These are phyloP conservation scores for Thielaviopsis musarum DNA, from an alignment of 2,329 filamentous ascomycete species.

Conservation along the genomic window DNA sequence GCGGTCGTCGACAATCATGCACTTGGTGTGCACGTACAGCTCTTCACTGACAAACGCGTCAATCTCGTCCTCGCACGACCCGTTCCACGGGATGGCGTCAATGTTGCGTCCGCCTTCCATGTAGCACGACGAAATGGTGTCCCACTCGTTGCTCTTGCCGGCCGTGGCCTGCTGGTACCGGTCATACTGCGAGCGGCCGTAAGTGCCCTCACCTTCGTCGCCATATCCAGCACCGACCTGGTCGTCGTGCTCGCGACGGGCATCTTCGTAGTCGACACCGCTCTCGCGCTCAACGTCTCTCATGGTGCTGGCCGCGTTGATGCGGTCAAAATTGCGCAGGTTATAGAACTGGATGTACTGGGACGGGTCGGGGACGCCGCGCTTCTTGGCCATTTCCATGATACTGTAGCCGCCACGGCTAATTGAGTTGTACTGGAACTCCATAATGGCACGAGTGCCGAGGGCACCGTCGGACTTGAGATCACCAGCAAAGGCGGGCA, in stretches of 20 bases:
- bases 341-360: slow-evolving; percentile 76
- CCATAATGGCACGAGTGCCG: slow-evolving; percentile 72
- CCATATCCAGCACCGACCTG: slow-evolving; percentile 31
- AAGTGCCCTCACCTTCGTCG: slow-evolving; percentile 19
- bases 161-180: slow-evolving; percentile 54
- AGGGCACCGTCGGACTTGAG: slow-evolving; percentile 55
- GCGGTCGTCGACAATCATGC: slow-evolving; percentile 67
- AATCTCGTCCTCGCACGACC: slow-evolving; percentile 37
- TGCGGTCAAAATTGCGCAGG: slow-evolving; percentile 66
- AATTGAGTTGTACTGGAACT: slow-evolving; percentile 71
- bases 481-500: slow-evolving; percentile 71
- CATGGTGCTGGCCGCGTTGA: slow-evolving; percentile 53
- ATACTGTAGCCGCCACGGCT: slow-evolving; percentile 63
- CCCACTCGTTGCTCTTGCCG: slow-evolving; percentile 29
- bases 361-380: slow-evolving; percentile 50
- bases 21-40: slow-evolving; percentile 48
- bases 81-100: slow-evolving; percentile 37
- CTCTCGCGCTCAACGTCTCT: slow-evolving; percentile 39
- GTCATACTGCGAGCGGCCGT: slow-evolving; percentile 35
- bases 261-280: slow-evolving; percentile 52
- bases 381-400: slow-evolving; percentile 51
- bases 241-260: slow-evolving; percentile 46
- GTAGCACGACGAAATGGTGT: slow-evolving; percentile 64
- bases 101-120: slow-evolving; percentile 66
- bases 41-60: slow-evolving; percentile 46